phyloP scores from a whole-genome alignment of 495 filamentous ascomycete genomes.

The Penicillium chermesinum region DNA sequence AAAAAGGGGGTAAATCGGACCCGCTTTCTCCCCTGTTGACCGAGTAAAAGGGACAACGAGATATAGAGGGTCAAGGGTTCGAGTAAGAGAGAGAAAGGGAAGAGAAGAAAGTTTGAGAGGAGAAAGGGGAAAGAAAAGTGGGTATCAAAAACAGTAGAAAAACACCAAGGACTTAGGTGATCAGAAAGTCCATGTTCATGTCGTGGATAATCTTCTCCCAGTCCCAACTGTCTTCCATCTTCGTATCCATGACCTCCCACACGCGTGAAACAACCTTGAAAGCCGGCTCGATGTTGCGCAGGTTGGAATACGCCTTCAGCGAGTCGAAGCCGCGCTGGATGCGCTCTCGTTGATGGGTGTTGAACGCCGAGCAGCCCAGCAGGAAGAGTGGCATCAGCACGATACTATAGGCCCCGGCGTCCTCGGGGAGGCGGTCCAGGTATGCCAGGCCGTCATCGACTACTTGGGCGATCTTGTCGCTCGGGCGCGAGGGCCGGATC shows the following conservation, averaged over 20 bases:
- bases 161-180: slow-evolving; percentile 46
- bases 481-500: slow-evolving; percentile 66
- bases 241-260: slow-evolving; percentile 77
- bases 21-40: background rate
- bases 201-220: slow-evolving; percentile 77
- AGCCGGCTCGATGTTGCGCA: slow-evolving; percentile 76
- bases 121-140: slow-evolving; percentile 1
- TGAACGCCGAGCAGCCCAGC: slow-evolving; percentile 81
- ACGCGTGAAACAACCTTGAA: slow-evolving; percentile 70
- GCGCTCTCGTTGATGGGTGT: slow-evolving; percentile 59
- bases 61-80: no score
- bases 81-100: background rate
- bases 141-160: slow-evolving; percentile 15
- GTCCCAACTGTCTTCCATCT: slow-evolving; percentile 76
- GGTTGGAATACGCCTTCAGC: slow-evolving; percentile 69
- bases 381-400: slow-evolving; percentile 86
- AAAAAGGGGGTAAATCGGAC: no score
- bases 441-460: slow-evolving; percentile 73
- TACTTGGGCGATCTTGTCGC: slow-evolving; percentile 63
- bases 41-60: no score
- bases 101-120: slow-evolving; percentile 3
- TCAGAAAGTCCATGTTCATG: slow-evolving; percentile 79
- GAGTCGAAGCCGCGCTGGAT: slow-evolving; percentile 63
- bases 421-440: slow-evolving; percentile 56
- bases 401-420: slow-evolving; percentile 65